Percentiles rank a stretch among this genome's conserved stretches.
These are phyloP conservation scores for Phytophthora citricola DNA, from an alignment of 352 stramenopile genomes.

Conservation along the genomic window DNA sequence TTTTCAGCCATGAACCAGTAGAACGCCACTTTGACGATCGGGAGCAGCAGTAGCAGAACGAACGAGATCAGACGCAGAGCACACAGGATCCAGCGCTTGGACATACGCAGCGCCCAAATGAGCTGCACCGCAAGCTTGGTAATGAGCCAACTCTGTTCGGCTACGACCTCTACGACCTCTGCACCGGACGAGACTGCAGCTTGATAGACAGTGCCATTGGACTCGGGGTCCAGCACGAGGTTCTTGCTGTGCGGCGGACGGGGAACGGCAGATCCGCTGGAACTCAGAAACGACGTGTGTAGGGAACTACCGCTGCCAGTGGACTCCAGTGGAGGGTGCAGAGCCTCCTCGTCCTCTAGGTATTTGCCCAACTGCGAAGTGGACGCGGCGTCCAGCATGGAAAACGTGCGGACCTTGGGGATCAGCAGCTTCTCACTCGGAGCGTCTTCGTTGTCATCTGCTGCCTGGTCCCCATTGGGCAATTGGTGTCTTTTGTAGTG, in stretches of 20 bases:
- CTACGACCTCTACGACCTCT: slow-evolving; percentile 66
- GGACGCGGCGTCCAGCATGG: slow-evolving; percentile 39
- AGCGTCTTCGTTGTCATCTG: slow-evolving; percentile 22
- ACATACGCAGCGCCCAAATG: slow-evolving; percentile 74
- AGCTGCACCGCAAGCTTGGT: slow-evolving; percentile 75
- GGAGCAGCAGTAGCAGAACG: slow-evolving; percentile 58
- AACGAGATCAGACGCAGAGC: slow-evolving; percentile 71
- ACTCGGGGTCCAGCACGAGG: slow-evolving; percentile 51
- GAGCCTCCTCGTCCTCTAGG: slow-evolving; percentile 43
- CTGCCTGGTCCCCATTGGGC: slow-evolving; percentile 21
- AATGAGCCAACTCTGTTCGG: slow-evolving; percentile 77
- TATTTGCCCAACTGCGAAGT: slow-evolving; percentile 42
- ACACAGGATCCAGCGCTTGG: slow-evolving; percentile 75
- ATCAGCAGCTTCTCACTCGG: slow-evolving; percentile 33
- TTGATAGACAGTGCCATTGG: slow-evolving; percentile 53
- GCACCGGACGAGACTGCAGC: slow-evolving; percentile 48
- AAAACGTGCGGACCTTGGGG: slow-evolving; percentile 50
- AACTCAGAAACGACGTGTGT: slow-evolving; percentile 30
- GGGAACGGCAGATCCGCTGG: slow-evolving; percentile 20
- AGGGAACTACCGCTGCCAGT: slow-evolving; percentile 23
- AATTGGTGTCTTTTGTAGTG: slow-evolving; percentile 3
- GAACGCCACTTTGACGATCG: slow-evolving; percentile 58
- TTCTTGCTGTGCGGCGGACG: slow-evolving; percentile 54
- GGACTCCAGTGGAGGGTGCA: slow-evolving; percentile 28
- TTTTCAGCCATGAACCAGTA: slow-evolving; percentile 65